Evolutionary conservation across 176 grass and related monocot species (phyloP).

Genomic region (Pontederia crassipes): DNA sequence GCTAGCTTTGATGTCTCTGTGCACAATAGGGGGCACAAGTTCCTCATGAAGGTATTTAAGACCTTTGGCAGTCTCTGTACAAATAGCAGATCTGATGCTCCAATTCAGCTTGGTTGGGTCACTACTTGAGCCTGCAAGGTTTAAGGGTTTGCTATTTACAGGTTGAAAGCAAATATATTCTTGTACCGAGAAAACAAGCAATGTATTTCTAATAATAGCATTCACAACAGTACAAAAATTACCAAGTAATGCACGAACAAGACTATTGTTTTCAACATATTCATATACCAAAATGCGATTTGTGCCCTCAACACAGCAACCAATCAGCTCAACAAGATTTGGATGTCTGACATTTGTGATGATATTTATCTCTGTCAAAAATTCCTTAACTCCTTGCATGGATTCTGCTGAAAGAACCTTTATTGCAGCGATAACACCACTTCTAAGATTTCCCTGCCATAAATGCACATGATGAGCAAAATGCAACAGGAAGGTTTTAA

Average conservation of each 20-base stretch:
- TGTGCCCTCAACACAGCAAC: constrained; percentile 65
- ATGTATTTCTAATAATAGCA: neutral
- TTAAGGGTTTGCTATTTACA: neutral
- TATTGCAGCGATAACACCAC: constrained; percentile 35
- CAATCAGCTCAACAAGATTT: constrained; percentile 82
- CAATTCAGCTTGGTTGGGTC: constrained; percentile 60
- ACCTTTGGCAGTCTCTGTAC: constrained; percentile 53
- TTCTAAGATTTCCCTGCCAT: constrained; percentile 57
- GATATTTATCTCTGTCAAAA: constrained; percentile 86
- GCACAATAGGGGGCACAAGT: constrained; percentile 59
- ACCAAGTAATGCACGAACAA: constrained; percentile 75
- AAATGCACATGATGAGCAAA: constrained; percentile 1
- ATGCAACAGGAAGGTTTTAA: neutral
- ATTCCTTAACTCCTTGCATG: constrained; percentile 72
- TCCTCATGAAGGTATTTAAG: constrained; percentile 79
- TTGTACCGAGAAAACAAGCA: too few species aligned
- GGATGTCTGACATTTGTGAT: constrained; percentile 80
- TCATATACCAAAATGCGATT: constrained; percentile 89
- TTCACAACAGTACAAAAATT: constrained; percentile 9
- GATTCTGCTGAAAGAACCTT: constrained; percentile 97
- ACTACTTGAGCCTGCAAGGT: constrained; percentile 46
- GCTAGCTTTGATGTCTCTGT: constrained; percentile 96
- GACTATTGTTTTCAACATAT: constrained; percentile 66
- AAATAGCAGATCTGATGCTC: constrained; percentile 65
- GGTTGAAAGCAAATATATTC: too few species aligned